Conservation (phyloP, 1,284 basidiomycete species). For the Baeospora myosura region DNA sequence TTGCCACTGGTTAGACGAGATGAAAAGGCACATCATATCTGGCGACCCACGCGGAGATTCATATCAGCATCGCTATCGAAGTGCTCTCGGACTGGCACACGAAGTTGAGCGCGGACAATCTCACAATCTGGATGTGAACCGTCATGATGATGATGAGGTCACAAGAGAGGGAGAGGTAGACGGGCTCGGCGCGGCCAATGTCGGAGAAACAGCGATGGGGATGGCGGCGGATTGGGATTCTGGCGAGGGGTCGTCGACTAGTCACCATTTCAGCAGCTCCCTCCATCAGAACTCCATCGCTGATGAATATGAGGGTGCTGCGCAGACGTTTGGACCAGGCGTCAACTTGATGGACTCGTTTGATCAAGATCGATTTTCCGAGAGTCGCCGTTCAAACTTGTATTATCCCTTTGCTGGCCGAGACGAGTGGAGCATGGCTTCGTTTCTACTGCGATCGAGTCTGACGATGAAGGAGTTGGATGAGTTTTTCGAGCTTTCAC, state of each 20-base stretch:
- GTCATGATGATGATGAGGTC: background rate
- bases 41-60: background rate
- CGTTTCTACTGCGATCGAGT: slow-evolving; percentile 17
- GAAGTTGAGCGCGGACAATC: background rate
- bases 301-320: slow-evolving; percentile 6
- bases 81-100: background rate
- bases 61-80: background rate
- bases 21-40: background rate
- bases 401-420: slow-evolving; percentile 24
- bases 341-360: slow-evolving; percentile 20
- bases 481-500: slow-evolving; percentile 16
- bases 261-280: background rate
- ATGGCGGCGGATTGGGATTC: too few species aligned
- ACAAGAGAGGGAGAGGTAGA: background rate
- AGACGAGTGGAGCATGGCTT: slow-evolving; percentile 24
- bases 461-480: slow-evolving; percentile 22
- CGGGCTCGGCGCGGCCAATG: background rate
- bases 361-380: slow-evolving; percentile 17
- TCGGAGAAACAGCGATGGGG: background rate
- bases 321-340: slow-evolving; percentile 10
- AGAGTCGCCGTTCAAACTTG: slow-evolving; percentile 12
- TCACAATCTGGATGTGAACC: background rate
- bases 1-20: background rate
- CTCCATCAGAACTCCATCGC: background rate
- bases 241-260: background rate